phyloP scores from a whole-genome alignment of 2,329 filamentous ascomycete species.

The Nothomitra cinnamomea region DNA sequence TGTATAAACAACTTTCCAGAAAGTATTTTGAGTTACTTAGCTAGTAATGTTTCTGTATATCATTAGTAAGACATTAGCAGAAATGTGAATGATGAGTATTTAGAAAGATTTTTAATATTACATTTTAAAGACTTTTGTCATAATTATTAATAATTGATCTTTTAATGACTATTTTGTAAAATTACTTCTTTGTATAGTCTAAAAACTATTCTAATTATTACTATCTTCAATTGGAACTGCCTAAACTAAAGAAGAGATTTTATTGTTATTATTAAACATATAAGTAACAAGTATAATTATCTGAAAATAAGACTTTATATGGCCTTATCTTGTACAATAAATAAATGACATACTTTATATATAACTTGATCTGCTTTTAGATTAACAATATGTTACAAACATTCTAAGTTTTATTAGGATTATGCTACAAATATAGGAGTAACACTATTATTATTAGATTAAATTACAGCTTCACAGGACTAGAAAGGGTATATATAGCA shows the following conservation, averaged over 20 bases:
- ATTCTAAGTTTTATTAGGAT: no score
- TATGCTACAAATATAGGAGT: no score
- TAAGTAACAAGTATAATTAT: neutral
- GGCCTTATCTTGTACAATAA: neutral
- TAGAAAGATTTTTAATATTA: no score
- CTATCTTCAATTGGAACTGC: no score
- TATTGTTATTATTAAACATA: no score
- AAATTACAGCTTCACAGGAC: no score
- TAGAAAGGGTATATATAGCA: no score
- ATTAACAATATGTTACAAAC: neutral
- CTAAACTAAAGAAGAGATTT: no score
- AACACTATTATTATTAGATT: no score
- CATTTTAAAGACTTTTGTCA: no score
- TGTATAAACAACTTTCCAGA: neutral
- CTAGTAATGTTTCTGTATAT: neutral
- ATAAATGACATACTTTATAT: neutral
- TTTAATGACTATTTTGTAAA: neutral
- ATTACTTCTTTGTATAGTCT: neutral
- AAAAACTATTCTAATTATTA: no score
- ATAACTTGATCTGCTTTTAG: neutral
- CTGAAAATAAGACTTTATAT: neutral
- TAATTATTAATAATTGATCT: neutral
- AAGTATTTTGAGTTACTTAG: neutral
- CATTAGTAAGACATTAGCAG: neutral
- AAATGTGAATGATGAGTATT: neutral